These are phyloP conservation scores for Saturnispora gosingensis DNA, from an alignment of 805 yeast genomes.

Conservation along the genomic window DNA sequence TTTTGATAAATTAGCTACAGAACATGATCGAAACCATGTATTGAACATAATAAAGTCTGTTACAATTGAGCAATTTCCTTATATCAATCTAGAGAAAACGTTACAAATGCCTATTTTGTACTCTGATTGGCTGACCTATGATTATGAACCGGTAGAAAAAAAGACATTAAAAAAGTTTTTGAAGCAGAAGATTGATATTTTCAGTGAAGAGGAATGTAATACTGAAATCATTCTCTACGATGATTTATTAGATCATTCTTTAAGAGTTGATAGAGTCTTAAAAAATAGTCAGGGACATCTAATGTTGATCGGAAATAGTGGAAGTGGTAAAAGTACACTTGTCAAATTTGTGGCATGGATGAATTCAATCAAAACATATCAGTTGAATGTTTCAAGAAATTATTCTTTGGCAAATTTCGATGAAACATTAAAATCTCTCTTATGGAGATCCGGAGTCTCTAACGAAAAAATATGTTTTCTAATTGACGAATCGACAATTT, in stretches of 20 bases:
- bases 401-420: conserved; percentile 64
- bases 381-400: conserved; percentile 44
- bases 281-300: conserved; percentile 85
- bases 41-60: conserved; percentile 27
- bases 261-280: conserved; percentile 74
- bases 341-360: conserved; percentile 86
- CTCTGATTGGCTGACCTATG: conserved; percentile 65
- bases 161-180: conserved; percentile 45
- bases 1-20: conserved; percentile 54
- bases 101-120: conserved; percentile 49
- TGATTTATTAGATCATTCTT: conserved; percentile 61
- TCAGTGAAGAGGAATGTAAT: conserved; percentile 71
- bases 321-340: conserved; percentile 74
- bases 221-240: conserved; percentile 53
- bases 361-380: conserved; percentile 58
- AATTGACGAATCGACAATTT: conserved; percentile 70
- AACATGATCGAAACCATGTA: conserved; percentile 43
- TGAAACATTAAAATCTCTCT: conserved; percentile 42
- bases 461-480: conserved; percentile 63
- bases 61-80: conserved; percentile 37
- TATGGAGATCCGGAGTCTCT: conserved; percentile 40
- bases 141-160: conserved; percentile 47
- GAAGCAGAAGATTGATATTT: conserved; percentile 52
- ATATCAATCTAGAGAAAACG: conserved; percentile 28
- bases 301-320: conserved; percentile 73